Evolutionary conservation across 2,329 filamentous ascomycete species (phyloP).

Genomic region (Ophiostoma fasciatum): DNA sequence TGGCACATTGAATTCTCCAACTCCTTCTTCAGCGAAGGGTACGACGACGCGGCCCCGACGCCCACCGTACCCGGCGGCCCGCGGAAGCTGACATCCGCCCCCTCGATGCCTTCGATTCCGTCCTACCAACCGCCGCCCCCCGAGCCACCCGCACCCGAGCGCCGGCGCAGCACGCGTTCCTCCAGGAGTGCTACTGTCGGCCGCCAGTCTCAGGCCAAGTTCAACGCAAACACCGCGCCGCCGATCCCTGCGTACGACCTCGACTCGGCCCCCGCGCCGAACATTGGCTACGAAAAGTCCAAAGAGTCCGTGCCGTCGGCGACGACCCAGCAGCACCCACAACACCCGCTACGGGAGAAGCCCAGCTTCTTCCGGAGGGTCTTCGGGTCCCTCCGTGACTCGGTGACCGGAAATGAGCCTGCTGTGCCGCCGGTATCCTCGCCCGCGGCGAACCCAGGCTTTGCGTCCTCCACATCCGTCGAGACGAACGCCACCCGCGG

Average conservation of each 20-base stretch:
- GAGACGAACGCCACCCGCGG: constrained; percentile 19
- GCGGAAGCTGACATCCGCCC: constrained; percentile 28
- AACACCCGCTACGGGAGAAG: constrained; percentile 40
- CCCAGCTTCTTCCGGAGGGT: constrained; percentile 88
- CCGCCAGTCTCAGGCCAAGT: constrained; percentile 17
- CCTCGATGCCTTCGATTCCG: constrained; percentile 22
- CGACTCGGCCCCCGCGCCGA: constrained; percentile 42
- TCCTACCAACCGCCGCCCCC: constrained; percentile 25
- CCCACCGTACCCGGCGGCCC: constrained; percentile 74
- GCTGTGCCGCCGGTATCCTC: constrained; percentile 10
- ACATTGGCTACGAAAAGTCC: constrained; percentile 43
- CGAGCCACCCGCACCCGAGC: constrained; percentile 25
- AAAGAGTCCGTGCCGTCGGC: constrained; percentile 33
- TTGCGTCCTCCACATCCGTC: constrained; percentile 22
- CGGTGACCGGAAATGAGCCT: constrained; percentile 12
- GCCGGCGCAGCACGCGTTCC: constrained; percentile 44
- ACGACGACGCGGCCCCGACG: constrained; percentile 71
- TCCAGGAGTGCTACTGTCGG: constrained; percentile 31
- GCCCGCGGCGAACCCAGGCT: constrained; percentile 12
- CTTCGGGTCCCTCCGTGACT: constrained; percentile 59
- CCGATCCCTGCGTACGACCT: constrained; percentile 20
- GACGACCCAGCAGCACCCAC: constrained; percentile 8
- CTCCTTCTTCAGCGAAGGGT: constrained; percentile 33
- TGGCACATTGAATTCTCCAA: constrained; percentile 36
- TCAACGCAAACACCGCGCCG: constrained; percentile 14